A percentile compares a stretch with the other conserved stretches of the same genome.
phyloP scores from a whole-genome alignment of 176 grass and related monocot species.

The Miscanthus lutarioriparius region DNA sequence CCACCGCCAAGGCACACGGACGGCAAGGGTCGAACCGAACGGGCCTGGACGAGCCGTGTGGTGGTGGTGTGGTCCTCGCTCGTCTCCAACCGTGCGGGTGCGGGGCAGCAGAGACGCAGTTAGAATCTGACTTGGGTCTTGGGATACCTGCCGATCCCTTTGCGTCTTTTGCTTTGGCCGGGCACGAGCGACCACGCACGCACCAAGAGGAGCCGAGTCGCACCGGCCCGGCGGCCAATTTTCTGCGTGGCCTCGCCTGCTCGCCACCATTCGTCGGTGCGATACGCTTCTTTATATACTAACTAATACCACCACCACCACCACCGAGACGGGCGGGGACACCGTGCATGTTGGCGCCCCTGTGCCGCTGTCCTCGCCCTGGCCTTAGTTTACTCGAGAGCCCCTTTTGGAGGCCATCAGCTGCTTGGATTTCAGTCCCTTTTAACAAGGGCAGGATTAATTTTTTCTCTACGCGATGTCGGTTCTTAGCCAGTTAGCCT shows the following conservation, averaged over 20 bases:
- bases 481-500: background rate
- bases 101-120: background rate
- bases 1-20: background rate
- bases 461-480: background rate
- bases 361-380: background rate
- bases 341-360: background rate
- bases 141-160: background rate
- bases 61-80: background rate
- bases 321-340: background rate
- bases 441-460: background rate
- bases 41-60: too few relatives aligned
- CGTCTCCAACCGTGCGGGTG: background rate
- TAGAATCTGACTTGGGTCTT: background rate
- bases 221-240: background rate
- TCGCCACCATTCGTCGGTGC: background rate
- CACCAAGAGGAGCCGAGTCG: background rate
- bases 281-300: conserved; percentile 24
- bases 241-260: background rate
- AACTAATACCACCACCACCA: background rate
- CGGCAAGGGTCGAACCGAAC: background rate
- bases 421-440: background rate
- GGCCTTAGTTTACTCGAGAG: background rate
- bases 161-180: background rate
- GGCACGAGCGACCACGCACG: background rate
- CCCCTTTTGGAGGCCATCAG: background rate